Base-by-base conservation (phyloP, 2,329 filamentous ascomycete species). In the Xylariales sp. region DNA sequence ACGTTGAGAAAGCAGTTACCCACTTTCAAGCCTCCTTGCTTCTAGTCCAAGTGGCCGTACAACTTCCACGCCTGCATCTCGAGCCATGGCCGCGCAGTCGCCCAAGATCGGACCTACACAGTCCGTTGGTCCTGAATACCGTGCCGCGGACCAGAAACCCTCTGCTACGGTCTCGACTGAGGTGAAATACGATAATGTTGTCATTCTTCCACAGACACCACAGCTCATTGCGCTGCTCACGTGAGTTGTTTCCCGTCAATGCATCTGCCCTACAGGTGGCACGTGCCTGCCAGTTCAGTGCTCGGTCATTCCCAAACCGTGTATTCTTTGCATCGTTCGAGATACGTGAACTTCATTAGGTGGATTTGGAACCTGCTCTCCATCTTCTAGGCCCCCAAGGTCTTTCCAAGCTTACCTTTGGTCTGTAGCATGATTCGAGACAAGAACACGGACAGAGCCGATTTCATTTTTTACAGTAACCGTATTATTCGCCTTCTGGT, bases 401-500 rank as follows among this genome's bases (percentile, higher is more conserved):
- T n/a, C n/a, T n/a, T n/a, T n/a, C n/a, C n/a, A n/a, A n/a, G n/a
- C n/a, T n/a, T n/a, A n/a, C n/a, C n/a, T n/a, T n/a, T n/a, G n/a
- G n/a, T n/a, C 43, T n/a, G 45, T 54, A 97, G 91, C 46, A 96
- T 96, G 77, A 97, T 98, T 59, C 85, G 93, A 52, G 89, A 95
- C 63, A 87, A 86, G 62, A 78, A 84, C 50, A 98, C 93, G 5
- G 80, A 84, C 40, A 85, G 93, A 42, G 93, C 89, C 45, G 93
- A 98, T 64, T 98, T 98, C 62, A 96, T 98, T 59, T 98, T 98
- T 69, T 95, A 97, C 70, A 95, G 90, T 29, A 98, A 98, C 67
- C 82, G 93, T 43, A 97, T 98, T 61, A 97, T 97, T 61, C 88
- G 93, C 21, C 75, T 98, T 29, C 76, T 98, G 6, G 93, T 98